phyloP scores from a whole-genome alignment of 768 basidiomycete species.

The Floccularia luteovirens region DNA sequence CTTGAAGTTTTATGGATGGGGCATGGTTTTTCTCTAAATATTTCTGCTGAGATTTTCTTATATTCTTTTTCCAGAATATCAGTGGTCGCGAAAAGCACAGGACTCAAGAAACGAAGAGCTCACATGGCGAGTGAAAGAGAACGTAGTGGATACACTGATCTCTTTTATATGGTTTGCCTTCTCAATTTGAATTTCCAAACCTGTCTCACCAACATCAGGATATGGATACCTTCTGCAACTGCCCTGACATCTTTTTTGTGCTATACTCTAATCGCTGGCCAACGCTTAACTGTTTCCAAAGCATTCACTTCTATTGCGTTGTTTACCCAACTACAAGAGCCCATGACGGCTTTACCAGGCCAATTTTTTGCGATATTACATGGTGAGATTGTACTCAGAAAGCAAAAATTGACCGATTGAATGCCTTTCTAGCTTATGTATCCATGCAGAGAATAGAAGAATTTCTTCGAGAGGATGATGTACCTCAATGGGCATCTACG shows the following conservation, averaged over 20 bases:
- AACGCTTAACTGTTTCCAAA: conserved; percentile 67
- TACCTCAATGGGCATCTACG: conserved; percentile 71
- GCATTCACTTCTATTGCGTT: conserved; percentile 78
- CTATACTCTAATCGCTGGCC: conserved; percentile 58
- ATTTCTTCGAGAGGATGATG: conserved; percentile 68
- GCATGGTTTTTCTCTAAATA: conserved; percentile 22
- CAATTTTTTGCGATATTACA: conserved; percentile 60
- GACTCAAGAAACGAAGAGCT: conserved; percentile 57
- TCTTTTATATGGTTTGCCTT: conserved; percentile 58
- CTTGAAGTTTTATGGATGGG: conserved; percentile 74
- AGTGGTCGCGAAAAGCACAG: conserved; percentile 49
- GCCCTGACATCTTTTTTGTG: conserved; percentile 56
- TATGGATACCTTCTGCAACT: conserved; percentile 67
- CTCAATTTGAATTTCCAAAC: conserved; percentile 2
- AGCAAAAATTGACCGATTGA: conserved; percentile 5
- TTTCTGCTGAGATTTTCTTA: neutral
- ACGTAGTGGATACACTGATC: conserved; percentile 50
- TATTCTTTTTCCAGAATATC: conserved; percentile 32
- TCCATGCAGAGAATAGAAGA: conserved; percentile 77
- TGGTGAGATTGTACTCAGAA: conserved; percentile 23
- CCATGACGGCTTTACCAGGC: conserved; percentile 56
- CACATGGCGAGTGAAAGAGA: conserved; percentile 58
- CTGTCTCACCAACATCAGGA: conserved; percentile 30
- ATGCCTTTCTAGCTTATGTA: conserved; percentile 48
- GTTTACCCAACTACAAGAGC: conserved; percentile 63